These are phyloP conservation scores for Rosa persica DNA, from an alignment of 306 rosid genomes.

Conservation along the genomic window DNA sequence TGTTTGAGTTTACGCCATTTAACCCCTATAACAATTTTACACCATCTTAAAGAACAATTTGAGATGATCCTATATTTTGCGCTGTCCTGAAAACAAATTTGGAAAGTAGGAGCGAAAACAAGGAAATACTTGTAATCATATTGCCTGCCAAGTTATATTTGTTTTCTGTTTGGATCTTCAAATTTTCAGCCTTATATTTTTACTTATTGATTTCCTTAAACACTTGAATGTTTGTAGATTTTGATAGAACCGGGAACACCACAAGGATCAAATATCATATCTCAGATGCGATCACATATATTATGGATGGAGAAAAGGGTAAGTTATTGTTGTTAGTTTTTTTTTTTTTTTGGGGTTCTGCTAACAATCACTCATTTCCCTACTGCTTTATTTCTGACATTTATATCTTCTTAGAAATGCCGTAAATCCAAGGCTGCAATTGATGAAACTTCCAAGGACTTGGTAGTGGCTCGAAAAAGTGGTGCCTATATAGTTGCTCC, in stretches of 20 bases:
- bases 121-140: conserved; percentile 14
- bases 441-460: conserved; percentile 54
- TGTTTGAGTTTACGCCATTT: not conserved
- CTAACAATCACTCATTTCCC: not conserved
- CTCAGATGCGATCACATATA: conserved; percentile 95
- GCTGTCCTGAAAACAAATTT: not conserved
- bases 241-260: conserved; percentile 94
- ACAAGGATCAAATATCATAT: conserved; percentile 80
- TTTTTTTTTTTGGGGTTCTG: not conserved
- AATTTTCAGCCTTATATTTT: not conserved
- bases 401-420: conserved; percentile 48
- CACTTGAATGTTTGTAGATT: conserved; percentile 51
- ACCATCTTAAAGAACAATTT: not conserved
- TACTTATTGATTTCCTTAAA: not conserved
- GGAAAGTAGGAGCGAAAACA: conserved; percentile 2
- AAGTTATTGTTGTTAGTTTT: conserved; percentile 22
- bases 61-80: not conserved
- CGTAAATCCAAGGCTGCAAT: conserved; percentile 49
- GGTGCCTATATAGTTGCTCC: conserved; percentile 91
- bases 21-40: not conserved
- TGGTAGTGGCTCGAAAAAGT: conserved; percentile 49
- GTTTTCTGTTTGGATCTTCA: not conserved
- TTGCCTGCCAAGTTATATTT: conserved; percentile 10
- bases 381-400: conserved; percentile 8
- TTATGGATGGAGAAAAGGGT: conserved; percentile 94